These are phyloP conservation scores for Omphalotus guepiniiformis DNA, from an alignment of 768 basidiomycete species.

Conservation along the genomic window DNA sequence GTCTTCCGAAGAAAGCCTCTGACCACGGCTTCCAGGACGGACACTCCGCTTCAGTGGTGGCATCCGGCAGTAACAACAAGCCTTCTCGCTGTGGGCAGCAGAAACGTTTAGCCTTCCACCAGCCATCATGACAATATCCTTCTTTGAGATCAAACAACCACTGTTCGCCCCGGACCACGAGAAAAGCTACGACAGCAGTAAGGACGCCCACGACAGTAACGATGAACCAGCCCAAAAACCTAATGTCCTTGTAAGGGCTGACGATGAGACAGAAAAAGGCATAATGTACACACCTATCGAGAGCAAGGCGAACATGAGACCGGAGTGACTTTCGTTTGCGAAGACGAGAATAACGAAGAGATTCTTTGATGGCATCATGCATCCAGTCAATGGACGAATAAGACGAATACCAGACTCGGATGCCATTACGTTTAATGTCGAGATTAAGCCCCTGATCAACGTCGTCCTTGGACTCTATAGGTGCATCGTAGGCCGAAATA, in stretches of 20 bases:
- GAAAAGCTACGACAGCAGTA: conserved; percentile 81
- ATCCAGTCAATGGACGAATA: conserved; percentile 95
- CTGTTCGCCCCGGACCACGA: conserved; percentile 82
- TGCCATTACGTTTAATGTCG: conserved; percentile 75
- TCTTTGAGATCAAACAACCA: conserved; percentile 91
- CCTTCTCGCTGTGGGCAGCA: conserved; percentile 59
- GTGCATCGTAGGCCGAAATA: conserved; percentile 71
- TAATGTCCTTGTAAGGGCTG: neutral
- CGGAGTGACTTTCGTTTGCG: conserved; percentile 67
- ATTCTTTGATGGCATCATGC: conserved; percentile 94
- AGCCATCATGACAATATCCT: conserved; percentile 70
- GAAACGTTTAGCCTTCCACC: conserved; percentile 75
- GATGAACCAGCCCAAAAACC: conserved; percentile 73
- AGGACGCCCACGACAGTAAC: conserved; percentile 86
- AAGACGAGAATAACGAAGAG: conserved; percentile 71
- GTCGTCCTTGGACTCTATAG: conserved; percentile 31
- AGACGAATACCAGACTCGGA: conserved; percentile 87
- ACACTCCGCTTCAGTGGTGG: conserved; percentile 41
- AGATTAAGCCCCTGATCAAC: conserved; percentile 36
- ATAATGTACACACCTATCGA: conserved; percentile 57
- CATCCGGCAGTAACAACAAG: conserved; percentile 4
- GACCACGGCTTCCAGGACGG: conserved; percentile 76
- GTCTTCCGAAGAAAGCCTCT: conserved; percentile 38
- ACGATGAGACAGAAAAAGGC: neutral
- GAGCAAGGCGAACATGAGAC: conserved; percentile 53